Conservation (phyloP, 805 yeast species). For the Barnettozyma sp. region DNA sequence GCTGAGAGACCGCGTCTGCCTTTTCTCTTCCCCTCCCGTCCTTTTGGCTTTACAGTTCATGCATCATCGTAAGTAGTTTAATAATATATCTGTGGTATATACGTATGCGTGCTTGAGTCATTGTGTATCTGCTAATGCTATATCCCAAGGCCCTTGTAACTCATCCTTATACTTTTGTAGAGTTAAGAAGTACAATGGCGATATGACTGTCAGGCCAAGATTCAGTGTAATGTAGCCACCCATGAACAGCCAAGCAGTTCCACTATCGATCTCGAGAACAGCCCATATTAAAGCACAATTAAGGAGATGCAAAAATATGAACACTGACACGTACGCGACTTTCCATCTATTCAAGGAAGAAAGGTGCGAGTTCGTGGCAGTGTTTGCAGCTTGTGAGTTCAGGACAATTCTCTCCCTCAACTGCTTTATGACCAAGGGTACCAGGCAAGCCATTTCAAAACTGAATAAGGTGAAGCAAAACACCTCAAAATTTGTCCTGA, state of each 20-base stretch:
- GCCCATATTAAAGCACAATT: constrained; percentile 19
- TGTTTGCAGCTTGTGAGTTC: not conserved
- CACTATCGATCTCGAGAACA: constrained; percentile 31
- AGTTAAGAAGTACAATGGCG: constrained; percentile 65
- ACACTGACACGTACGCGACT: not conserved
- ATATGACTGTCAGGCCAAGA: constrained; percentile 40
- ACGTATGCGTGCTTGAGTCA: no score
- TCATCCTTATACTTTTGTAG: constrained; percentile 79
- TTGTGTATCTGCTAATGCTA: constrained; percentile 61
- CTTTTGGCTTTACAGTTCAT: no score
- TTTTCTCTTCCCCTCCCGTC: no score
- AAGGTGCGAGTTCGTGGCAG: no score
- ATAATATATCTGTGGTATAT: no score
- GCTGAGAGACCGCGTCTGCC: no score
- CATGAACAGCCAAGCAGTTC: constrained; percentile 25
- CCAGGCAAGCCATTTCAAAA: constrained; percentile 60
- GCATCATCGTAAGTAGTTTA: no score
- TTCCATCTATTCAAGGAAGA: not conserved
- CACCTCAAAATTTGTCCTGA: constrained; percentile 65
- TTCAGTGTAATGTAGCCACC: constrained; percentile 46
- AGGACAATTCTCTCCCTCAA: constrained; percentile 30
- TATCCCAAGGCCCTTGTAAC: constrained; percentile 90
- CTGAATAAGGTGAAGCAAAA: constrained; percentile 77
- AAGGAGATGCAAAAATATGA: constrained; percentile 3
- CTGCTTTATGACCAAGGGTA: constrained; percentile 64